Conservation (phyloP, 2,329 filamentous ascomycete species). For the Myriosclerotinia duriaeana region DNA sequence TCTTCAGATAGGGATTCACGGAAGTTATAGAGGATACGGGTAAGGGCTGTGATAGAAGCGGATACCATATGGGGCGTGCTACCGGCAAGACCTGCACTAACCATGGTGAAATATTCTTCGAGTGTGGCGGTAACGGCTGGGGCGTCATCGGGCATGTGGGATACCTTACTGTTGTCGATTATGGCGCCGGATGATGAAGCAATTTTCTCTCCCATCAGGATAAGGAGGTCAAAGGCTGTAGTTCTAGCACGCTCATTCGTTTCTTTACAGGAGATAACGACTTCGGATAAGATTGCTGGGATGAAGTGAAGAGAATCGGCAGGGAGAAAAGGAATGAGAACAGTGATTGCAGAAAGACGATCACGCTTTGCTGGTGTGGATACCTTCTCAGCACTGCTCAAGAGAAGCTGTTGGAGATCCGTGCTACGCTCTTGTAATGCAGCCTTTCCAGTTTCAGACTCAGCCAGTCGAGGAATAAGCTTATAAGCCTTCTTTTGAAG, state of each 20-base stretch:
- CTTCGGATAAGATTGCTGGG: constrained; percentile 84
- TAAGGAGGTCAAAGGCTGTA: constrained; percentile 84
- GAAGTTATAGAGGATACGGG: constrained; percentile 92
- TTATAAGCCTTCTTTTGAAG: constrained; percentile 99
- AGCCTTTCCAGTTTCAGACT: constrained; percentile 72
- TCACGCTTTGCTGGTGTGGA: constrained; percentile 84
- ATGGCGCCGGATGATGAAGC: constrained; percentile 61
- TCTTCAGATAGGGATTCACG: constrained; percentile 65
- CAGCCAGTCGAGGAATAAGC: constrained; percentile 84
- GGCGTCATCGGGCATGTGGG: constrained; percentile 81
- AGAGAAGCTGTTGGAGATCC: constrained; percentile 79
- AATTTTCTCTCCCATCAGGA: constrained; percentile 85
- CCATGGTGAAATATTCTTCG: constrained; percentile 98
- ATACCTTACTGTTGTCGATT: constrained; percentile 83
- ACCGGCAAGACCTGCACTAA: constrained; percentile 89
- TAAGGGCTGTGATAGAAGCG: constrained; percentile 91
- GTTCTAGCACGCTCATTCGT: constrained; percentile 93
- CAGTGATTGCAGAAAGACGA: constrained; percentile 76
- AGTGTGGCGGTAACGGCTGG: constrained; percentile 75
- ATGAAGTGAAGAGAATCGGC: constrained; percentile 85
- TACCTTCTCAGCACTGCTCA: constrained; percentile 79
- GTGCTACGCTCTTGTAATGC: constrained; percentile 72
- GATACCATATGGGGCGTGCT: constrained; percentile 96
- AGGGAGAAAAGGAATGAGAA: constrained; percentile 77
- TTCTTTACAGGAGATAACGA: constrained; percentile 95